phyloP scores from a whole-genome alignment of 176 grass and related monocot species.

The Triticum dicoccoides region DNA sequence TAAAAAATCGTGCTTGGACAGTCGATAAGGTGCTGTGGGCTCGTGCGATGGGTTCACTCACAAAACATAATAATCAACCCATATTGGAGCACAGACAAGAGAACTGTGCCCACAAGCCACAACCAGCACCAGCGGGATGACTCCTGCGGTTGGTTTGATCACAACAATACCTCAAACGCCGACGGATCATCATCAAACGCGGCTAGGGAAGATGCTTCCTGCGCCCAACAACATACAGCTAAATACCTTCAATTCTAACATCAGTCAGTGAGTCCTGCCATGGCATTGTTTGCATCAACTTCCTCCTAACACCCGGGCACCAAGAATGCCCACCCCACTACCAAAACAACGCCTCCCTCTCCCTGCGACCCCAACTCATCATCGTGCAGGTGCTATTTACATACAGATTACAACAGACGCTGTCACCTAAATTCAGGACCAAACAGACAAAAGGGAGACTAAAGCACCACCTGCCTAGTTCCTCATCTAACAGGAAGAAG shows the following conservation, averaged over 20 bases:
- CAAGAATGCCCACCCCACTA: conserved; percentile 2
- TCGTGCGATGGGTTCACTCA: background rate
- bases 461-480: background rate
- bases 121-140: background rate
- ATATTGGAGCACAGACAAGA: background rate
- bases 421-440: background rate
- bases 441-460: background rate
- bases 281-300: background rate
- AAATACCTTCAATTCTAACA: background rate
- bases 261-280: background rate
- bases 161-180: background rate
- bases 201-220: background rate
- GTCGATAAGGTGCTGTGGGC: background rate
- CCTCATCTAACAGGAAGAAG: background rate
- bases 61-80: background rate
- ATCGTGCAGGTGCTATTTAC: conserved; percentile 22
- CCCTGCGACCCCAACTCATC: background rate
- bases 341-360: background rate
- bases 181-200: background rate
- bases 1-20: background rate
- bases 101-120: background rate
- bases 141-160: background rate
- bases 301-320: background rate
- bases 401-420: conserved; percentile 32
- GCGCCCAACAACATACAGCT: background rate